Base-by-base conservation (phyloP, 768 basidiomycete genomes). In the Suillus hirtellus region DNA sequence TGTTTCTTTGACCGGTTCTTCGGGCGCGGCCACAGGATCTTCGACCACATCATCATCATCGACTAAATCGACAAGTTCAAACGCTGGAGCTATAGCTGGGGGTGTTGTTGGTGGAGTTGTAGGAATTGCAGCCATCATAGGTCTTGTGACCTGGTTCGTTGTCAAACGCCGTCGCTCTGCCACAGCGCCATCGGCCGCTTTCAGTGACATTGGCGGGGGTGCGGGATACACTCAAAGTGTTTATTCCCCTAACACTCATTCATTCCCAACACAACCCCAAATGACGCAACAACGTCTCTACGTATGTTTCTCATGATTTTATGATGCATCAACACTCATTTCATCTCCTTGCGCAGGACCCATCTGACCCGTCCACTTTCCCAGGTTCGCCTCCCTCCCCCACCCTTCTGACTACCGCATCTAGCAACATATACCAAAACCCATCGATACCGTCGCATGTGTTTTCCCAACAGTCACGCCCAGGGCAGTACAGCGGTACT, bases 21-120 rank as follows among this genome's bases (percentile, higher is more conserved):
- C 40, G 5, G 38, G 61, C 11, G 35, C 67, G 1, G 59, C 70
- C n/a, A 55, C 70, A n/a, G 15, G 56, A 19, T 61, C 67, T 2
- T 38, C 65, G 27, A 56, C 66, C 34, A 4, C 67, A 5, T 52
- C 40, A 15, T 9, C 70, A 27, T 37, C 60, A 42, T 12, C 52
- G 27, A 42, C 64, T 49, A 10, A 27, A 15, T 52, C 67, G 55
- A 65, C 44, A 24, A 60, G 14, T n/a, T 61, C 66, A 19, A 75
- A 84, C 66, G 75, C 82, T 1, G 86, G 83, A 3, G 84, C 85
- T 8, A 88, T 89, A 46, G 79, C 83, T 2, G 87, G 86, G 2
- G 85, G 84, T 21, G 88, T 89, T 43, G 85, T 83, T 0, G 88
- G 88, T 46, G 88, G 89, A n/a, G 63, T 89, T 1, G 77, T 84